Percentiles rank a stretch among this genome's conserved stretches.
phyloP scores from a whole-genome alignment of 345 rosid species.

The Rhodamnia argentea region DNA sequence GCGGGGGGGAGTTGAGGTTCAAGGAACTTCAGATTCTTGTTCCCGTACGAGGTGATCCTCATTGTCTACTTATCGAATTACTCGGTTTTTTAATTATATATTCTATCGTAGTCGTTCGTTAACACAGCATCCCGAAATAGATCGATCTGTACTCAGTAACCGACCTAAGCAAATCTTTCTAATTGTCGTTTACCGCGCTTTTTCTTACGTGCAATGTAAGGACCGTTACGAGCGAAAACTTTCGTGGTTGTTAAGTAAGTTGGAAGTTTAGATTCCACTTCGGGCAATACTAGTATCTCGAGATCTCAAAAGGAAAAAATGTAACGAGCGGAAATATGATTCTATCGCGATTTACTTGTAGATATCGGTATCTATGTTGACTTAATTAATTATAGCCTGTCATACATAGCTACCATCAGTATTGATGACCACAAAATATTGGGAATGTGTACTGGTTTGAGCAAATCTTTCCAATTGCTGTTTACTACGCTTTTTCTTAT shows the following conservation, averaged over 20 bases:
- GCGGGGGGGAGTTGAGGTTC: neutral
- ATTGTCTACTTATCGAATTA: neutral
- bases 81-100: too few species aligned
- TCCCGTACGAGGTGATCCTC: neutral
- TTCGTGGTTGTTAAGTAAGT: neutral
- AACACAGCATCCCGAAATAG: too few species aligned
- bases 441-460: neutral
- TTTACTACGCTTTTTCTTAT: neutral
- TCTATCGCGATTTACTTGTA: accelerated
- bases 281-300: neutral
- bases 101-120: too few species aligned
- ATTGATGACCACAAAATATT: neutral
- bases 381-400: neutral
- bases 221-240: neutral
- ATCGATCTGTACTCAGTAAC: accelerated
- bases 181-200: neutral
- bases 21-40: neutral
- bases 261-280: neutral
- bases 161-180: neutral
- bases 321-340: accelerated
- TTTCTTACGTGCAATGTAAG: neutral
- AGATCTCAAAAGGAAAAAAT: neutral
- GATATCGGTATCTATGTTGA: neutral
- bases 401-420: neutral
- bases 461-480: neutral